Percentiles rank a stretch among this genome's conserved stretches.
Evolutionary conservation across 352 stramenopile genomes (phyloP).

Genomic region (Globisporangium takayamanum): DNA sequence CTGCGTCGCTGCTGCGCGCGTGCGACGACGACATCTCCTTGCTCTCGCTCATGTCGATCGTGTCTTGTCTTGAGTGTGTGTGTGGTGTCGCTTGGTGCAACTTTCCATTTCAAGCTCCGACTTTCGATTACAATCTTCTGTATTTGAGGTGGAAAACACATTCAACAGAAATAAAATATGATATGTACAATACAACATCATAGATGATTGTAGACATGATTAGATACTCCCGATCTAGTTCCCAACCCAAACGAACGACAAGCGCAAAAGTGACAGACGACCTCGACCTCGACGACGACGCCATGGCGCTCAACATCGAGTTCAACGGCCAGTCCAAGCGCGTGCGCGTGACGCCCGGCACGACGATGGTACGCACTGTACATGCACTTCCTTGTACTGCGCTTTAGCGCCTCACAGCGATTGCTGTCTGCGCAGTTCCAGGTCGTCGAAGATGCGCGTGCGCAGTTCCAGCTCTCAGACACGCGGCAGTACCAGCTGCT

Average conservation of each 20-base stretch:
- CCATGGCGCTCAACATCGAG: slow-evolving; percentile 74
- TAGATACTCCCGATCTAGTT: background rate
- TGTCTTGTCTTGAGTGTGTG: slow-evolving; percentile 2
- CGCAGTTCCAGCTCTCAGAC: slow-evolving; percentile 43
- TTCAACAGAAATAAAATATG: background rate
- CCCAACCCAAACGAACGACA: background rate
- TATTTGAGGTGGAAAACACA: background rate
- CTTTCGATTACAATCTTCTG: background rate
- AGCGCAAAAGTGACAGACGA: background rate
- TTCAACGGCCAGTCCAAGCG: slow-evolving; percentile 69
- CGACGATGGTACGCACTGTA: slow-evolving; percentile 50
- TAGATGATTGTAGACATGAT: background rate
- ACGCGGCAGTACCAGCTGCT: slow-evolving; percentile 47
- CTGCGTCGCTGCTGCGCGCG: slow-evolving; percentile 13
- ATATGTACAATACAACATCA: background rate
- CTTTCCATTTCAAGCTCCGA: background rate
- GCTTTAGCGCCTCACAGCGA: no score
- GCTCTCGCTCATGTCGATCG: slow-evolving; percentile 59
- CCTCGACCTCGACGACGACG: background rate
- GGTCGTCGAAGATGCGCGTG: slow-evolving; percentile 53
- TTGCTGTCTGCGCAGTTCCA: slow-evolving; percentile 42
- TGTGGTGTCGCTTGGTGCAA: background rate
- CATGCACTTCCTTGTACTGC: background rate
- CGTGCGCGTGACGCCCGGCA: slow-evolving; percentile 64
- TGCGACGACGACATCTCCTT: slow-evolving; percentile 24